Conservation (phyloP, 768 basidiomycete species). For the Podaxis sp. region DNA sequence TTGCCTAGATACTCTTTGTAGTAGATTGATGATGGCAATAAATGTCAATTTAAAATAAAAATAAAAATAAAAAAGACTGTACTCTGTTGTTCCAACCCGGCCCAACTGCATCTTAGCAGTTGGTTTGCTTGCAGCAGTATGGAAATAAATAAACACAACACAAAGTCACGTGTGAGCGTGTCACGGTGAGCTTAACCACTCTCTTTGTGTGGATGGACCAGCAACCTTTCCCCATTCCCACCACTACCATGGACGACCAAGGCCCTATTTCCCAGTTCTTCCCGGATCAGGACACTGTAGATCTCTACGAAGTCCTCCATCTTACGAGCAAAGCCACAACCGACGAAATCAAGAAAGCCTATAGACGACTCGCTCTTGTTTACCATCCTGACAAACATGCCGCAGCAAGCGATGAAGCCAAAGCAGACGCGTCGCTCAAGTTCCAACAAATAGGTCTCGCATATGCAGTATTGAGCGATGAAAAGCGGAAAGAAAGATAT, state of each 20-base stretch:
- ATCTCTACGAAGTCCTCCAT: constrained; percentile 74
- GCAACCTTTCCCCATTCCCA: constrained; percentile 10
- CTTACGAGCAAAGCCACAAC: constrained; percentile 48
- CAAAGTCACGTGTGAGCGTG: not conserved
- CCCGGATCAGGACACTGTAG: constrained; percentile 62
- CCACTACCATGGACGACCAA: constrained; percentile 54
- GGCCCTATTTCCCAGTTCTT: constrained; percentile 79
- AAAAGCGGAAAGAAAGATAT: constrained; percentile 68
- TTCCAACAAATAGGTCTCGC: constrained; percentile 96
- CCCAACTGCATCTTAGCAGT: too few relatives aligned
- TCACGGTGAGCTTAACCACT: constrained; percentile 4
- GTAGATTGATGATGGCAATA: too few relatives aligned
- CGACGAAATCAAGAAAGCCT: constrained; percentile 79
- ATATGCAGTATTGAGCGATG: constrained; percentile 83
- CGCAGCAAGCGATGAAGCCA: constrained; percentile 50
- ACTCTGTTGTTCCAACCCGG: too few relatives aligned
- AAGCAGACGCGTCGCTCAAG: constrained; percentile 64
- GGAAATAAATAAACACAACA: too few relatives aligned
- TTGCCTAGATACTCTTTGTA: too few relatives aligned
- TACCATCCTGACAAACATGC: constrained; percentile 92
- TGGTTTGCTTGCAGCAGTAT: too few relatives aligned
- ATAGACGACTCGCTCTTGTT: constrained; percentile 75
- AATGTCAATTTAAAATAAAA: too few relatives aligned
- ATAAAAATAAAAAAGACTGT: too few relatives aligned
- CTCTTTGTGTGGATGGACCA: too few relatives aligned